Percentiles rank a stretch among this genome's conserved stretches.
Conservation (phyloP, 1,284 basidiomycete species). For the Trametes pubescens region DNA sequence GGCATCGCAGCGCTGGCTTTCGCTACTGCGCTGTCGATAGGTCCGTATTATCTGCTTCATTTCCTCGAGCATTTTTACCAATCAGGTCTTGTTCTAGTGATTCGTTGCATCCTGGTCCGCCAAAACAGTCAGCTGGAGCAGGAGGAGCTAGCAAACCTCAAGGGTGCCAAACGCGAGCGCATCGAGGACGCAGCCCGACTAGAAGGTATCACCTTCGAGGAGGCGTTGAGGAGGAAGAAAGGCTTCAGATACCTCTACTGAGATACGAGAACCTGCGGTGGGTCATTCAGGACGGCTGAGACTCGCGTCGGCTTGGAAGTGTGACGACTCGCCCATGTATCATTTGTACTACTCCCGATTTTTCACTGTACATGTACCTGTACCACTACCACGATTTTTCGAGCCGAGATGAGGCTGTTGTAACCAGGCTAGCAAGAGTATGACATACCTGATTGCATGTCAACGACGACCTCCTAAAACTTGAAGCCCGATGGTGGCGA, state of each 20-base stretch:
- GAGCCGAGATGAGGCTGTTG: too few relatives aligned
- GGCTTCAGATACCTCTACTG: conserved; percentile 54
- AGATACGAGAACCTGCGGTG: not conserved
- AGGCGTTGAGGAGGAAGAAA: conserved; percentile 47
- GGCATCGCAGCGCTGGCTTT: conserved; percentile 44
- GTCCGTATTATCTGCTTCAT: conserved; percentile 31
- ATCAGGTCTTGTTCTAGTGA: conserved; percentile 36
- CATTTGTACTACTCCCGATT: not conserved
- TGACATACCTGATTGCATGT: too few relatives aligned
- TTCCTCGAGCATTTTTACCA: conserved; percentile 21
- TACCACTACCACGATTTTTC: not conserved
- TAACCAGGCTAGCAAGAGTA: too few relatives aligned
- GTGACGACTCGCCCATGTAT: not conserved
- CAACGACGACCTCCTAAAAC: too few relatives aligned
- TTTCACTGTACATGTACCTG: not conserved
- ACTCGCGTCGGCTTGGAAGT: not conserved
- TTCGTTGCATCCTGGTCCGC: conserved; percentile 45
- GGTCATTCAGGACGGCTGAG: not conserved
- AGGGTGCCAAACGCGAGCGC: conserved; percentile 43
- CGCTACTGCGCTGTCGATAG: conserved; percentile 39
- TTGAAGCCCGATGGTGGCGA: too few relatives aligned
- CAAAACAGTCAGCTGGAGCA: conserved; percentile 48
- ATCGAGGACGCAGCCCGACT: conserved; percentile 49
- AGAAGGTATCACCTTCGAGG: conserved; percentile 48
- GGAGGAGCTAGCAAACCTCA: conserved; percentile 44